Percentiles rank a stretch among this genome's conserved stretches.
These are phyloP conservation scores for Craspedostauros australis DNA, from an alignment of 108 stramenopile species.

Conservation along the genomic window DNA sequence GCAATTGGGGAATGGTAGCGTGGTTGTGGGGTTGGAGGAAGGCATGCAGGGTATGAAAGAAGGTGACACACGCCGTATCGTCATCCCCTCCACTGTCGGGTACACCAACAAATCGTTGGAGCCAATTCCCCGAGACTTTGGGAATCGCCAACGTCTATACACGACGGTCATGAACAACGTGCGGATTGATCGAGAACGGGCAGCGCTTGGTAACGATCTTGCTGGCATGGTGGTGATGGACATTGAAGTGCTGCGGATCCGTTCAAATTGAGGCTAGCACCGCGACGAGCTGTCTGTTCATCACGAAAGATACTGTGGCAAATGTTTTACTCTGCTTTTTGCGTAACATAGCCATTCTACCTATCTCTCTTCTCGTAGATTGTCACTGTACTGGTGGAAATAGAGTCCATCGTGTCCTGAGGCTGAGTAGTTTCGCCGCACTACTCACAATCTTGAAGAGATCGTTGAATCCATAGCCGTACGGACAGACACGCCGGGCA, in stretches of 20 bases:
- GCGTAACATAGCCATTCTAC: no score
- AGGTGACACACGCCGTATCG: slow-evolving; percentile 44
- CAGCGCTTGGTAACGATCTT: background rate
- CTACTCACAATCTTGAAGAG: no score
- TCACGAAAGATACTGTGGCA: no score
- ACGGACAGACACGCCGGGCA: no score
- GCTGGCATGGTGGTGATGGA: slow-evolving; percentile 4
- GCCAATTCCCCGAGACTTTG: slow-evolving; percentile 34
- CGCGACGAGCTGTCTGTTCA: no score
- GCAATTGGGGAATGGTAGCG: slow-evolving; percentile 43
- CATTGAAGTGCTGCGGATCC: slow-evolving; percentile 1
- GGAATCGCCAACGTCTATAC: slow-evolving; percentile 6
- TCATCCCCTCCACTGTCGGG: slow-evolving; percentile 39
- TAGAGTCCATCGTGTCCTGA: no score
- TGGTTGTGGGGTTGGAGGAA: slow-evolving; percentile 49
- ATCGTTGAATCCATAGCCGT: no score
- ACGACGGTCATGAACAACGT: slow-evolving; percentile 9
- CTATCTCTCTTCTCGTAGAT: no score
- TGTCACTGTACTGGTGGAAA: no score
- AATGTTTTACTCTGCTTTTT: no score
- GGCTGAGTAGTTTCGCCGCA: no score
- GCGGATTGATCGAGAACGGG: slow-evolving; percentile 4
- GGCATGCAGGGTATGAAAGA: slow-evolving; percentile 58
- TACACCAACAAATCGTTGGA: slow-evolving; percentile 38
- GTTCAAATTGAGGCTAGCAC: no score